Base-by-base conservation (phyloP, 345 rosid species). In the Lagerstroemia speciosa region DNA sequence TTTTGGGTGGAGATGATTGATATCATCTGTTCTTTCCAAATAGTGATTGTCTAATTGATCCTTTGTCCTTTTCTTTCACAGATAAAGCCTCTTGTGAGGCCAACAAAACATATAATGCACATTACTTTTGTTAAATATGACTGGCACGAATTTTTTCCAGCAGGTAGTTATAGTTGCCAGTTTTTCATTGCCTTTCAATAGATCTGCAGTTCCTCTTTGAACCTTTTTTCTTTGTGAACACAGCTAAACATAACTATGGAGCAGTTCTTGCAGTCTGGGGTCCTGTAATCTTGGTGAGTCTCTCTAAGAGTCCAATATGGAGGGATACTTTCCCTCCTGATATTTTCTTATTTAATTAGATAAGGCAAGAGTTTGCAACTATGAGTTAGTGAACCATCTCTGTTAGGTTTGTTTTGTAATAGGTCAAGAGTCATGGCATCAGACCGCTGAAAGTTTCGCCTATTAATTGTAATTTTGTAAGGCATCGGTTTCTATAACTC, bases 141-240 rank as follows among this genome's bases (percentile, higher is more conserved):
- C 65, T 94, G 98, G 97, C 98, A 91, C 80, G 98, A 93, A 73
- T 76, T 93, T 80, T 89, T 91, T 73, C 98, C 97, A 16, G 30
- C 83, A 45, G 97, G 98, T 93, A 83, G 33, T 60, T 66, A 41
- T 34, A 67, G 31, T 75, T 20, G 37, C 36, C 69, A 69, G 31
- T 53, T 64, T 60, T 73, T 48, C 66, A 62, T 65, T 48, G 26
- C 66, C 38, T 48, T 32, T 5, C 61, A 70, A 66, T 50, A 27
- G 65, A 37, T 69, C 14, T 67, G 66, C 34, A 15, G 12, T 43
- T 75, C 46, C 46, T 41, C 46, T 48, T 66, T 40, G 70, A 72
- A 24, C 14, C 9, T 41, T 32, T 15, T 60, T 72, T 68, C 14
- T 32, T 71, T 71, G 46, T 68, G 40, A 72, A 67, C 86, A 75